Evolutionary conservation across 306 rosid genomes (phyloP).

Genomic region (Myrica gale): DNA sequence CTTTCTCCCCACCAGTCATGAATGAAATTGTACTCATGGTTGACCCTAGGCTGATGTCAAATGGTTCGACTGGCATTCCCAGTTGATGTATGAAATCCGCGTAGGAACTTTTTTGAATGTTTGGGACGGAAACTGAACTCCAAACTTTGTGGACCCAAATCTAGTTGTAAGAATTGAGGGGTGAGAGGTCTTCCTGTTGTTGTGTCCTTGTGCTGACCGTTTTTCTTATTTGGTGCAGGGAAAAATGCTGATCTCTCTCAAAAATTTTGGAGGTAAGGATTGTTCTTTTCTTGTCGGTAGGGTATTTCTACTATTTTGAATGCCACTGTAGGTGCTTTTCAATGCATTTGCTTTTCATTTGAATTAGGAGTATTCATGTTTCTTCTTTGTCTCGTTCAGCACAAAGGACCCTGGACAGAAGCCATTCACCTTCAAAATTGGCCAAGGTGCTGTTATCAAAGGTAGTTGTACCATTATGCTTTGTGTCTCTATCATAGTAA

Average conservation of each 20-base stretch:
- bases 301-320: not conserved
- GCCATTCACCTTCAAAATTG: constrained; percentile 79
- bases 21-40: not conserved
- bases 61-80: not conserved
- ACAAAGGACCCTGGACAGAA: constrained; percentile 89
- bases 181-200: not conserved
- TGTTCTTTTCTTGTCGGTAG: not conserved
- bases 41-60: not conserved
- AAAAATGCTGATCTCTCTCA: constrained; percentile 75
- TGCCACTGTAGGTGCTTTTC: constrained; percentile 52
- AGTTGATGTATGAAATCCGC: not conserved
- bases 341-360: not conserved
- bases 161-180: not conserved
- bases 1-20: not conserved
- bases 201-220: not conserved
- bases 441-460: constrained; percentile 86
- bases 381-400: constrained; percentile 41
- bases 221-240: constrained; percentile 42
- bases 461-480: constrained; percentile 32
- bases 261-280: constrained; percentile 82
- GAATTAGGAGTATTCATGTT: not conserved
- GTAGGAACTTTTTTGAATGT: not conserved
- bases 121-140: not conserved
- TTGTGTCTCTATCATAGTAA: not conserved
- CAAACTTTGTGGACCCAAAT: not conserved